These are phyloP conservation scores for Aspergillus funiculosus DNA, from an alignment of 495 filamentous ascomycete genomes.

Conservation along the genomic window DNA sequence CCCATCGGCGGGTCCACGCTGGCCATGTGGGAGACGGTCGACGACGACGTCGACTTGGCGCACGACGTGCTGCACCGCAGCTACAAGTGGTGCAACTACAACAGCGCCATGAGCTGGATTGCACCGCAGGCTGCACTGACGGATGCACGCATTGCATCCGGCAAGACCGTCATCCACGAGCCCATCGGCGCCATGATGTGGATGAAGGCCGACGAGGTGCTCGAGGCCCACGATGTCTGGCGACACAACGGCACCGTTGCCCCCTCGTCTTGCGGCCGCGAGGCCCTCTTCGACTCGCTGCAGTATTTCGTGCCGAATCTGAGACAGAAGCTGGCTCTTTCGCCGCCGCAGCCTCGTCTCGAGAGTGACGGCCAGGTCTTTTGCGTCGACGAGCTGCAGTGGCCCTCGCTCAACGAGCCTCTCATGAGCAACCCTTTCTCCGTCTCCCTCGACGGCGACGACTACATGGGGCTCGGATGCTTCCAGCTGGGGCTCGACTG, in stretches of 20 bases:
- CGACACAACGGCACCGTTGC: conserved; percentile 1
- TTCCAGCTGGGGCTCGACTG: conserved; percentile 20
- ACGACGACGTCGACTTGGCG: conserved; percentile 7
- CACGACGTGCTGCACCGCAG: conserved; percentile 15
- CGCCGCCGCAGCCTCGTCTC: not conserved
- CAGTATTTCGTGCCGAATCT: conserved; percentile 12
- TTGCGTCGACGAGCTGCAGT: conserved; percentile 12
- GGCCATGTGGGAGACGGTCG: conserved; percentile 17
- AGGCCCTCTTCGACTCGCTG: conserved; percentile 7
- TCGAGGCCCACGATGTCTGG: conserved; percentile 14
- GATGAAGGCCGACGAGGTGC: conserved; percentile 12
- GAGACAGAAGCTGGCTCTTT: conserved; percentile 7
- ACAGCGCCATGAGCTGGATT: conserved; percentile 17
- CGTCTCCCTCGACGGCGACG: conserved; percentile 10
- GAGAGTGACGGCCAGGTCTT: not conserved
- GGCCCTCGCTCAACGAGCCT: conserved; percentile 5
- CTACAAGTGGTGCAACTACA: conserved; percentile 20
- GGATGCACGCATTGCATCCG: conserved; percentile 1
- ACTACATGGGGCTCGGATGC: conserved; percentile 14
- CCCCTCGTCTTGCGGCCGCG: conserved; percentile 2
- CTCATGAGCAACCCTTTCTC: conserved; percentile 12
- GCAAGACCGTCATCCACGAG: conserved; percentile 9
- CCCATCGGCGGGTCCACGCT: conserved; percentile 13
- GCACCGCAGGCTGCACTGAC: conserved; percentile 7
- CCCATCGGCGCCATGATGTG: conserved; percentile 17